Conservation (phyloP, 192 early-diverging fungal genomes). For the Backusella liffmaniae region DNA sequence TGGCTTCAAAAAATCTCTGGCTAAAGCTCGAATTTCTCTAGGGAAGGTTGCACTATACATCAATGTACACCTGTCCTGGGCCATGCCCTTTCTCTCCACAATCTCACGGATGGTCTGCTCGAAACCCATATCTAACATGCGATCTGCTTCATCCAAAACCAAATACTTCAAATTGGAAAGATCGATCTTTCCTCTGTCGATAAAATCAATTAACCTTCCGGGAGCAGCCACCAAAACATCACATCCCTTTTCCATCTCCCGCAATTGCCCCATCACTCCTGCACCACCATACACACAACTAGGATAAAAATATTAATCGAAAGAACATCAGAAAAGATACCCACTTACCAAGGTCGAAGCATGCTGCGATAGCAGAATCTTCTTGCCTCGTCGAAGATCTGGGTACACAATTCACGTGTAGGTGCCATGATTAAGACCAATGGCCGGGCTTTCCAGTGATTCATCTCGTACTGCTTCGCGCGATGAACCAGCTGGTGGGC, state of each 20-base stretch:
- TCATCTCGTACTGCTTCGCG: not conserved
- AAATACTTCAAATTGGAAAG: conserved; percentile 55
- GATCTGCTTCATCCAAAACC: conserved; percentile 93
- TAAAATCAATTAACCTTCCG: conserved; percentile 77
- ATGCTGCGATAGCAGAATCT: conserved; percentile 40
- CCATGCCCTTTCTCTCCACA: conserved; percentile 42
- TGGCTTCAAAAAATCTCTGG: conserved; percentile 56
- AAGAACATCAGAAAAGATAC: not conserved
- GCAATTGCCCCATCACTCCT: conserved; percentile 49
- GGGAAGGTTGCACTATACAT: conserved; percentile 94
- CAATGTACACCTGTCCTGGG: conserved; percentile 72
- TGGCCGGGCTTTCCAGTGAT: conserved; percentile 14
- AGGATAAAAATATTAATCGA: not conserved
- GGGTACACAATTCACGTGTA: conserved; percentile 87
- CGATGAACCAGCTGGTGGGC: not conserved
- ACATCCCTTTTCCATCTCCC: conserved; percentile 43
- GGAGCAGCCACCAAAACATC: conserved; percentile 96
- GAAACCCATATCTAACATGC: conserved; percentile 94
- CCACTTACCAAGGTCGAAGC: conserved; percentile 49
- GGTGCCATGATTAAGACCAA: conserved; percentile 77
- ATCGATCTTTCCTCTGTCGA: conserved; percentile 50
- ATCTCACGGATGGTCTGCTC: conserved; percentile 66
- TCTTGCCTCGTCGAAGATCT: conserved; percentile 77
- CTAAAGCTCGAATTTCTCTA: conserved; percentile 64
- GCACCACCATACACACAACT: conserved; percentile 64